A percentile compares a stretch with the other conserved stretches of the same genome.
Evolutionary conservation across 257 asterid species (phyloP).

Genomic region (Leptodermis oblonga): DNA sequence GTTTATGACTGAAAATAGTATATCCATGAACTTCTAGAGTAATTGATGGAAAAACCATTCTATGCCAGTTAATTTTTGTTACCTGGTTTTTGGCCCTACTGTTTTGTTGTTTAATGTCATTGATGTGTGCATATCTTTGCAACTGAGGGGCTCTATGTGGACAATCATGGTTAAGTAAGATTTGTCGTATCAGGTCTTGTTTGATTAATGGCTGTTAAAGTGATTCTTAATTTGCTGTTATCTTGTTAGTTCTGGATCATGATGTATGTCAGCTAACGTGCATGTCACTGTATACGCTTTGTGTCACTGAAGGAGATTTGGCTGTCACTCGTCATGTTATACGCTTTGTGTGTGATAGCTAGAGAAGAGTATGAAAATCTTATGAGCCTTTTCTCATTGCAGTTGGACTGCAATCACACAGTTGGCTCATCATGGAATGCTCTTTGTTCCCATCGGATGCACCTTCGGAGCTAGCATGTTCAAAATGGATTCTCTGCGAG

Average conservation of each 20-base stretch:
- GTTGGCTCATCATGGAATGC: constrained; percentile 80
- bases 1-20: neutral
- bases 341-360: neutral
- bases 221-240: neutral
- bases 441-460: constrained; percentile 77
- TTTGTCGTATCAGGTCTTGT: neutral
- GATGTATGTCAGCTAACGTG: neutral
- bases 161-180: neutral
- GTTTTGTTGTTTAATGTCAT: neutral
- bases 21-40: neutral
- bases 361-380: neutral
- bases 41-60: neutral
- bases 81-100: neutral
- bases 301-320: neutral
- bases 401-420: constrained; percentile 87
- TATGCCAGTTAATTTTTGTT: neutral
- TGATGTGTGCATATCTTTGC: neutral
- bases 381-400: neutral
- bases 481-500: constrained; percentile 62
- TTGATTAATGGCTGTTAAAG: neutral
- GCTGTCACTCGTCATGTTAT: neutral
- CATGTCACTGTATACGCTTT: neutral
- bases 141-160: neutral
- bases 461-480: constrained; percentile 85
- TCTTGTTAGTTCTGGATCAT: neutral